These are phyloP conservation scores for Tulasnella sp. DNA, from an alignment of 768 basidiomycete genomes.

Conservation along the genomic window DNA sequence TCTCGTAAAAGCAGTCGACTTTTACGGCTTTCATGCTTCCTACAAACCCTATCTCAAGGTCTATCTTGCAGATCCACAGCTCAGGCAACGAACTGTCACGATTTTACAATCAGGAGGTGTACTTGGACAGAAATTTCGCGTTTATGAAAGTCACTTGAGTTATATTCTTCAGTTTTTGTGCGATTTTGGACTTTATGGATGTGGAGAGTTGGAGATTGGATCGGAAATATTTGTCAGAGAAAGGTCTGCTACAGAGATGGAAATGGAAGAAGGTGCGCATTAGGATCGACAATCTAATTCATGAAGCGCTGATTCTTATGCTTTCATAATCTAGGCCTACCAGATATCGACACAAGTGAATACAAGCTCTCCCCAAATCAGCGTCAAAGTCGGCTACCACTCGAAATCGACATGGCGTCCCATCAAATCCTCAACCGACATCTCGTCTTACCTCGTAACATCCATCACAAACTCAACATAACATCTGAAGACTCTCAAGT, in stretches of 20 bases:
- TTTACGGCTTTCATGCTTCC: slow-evolving; percentile 85
- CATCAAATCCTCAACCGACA: slow-evolving; percentile 80
- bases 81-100: slow-evolving; percentile 54
- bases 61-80: slow-evolving; percentile 52
- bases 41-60: slow-evolving; percentile 86
- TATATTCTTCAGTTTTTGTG: slow-evolving; percentile 85
- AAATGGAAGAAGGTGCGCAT: slow-evolving; percentile 24
- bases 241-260: slow-evolving; percentile 23
- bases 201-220: slow-evolving; percentile 69
- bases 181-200: slow-evolving; percentile 90
- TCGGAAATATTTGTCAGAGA: slow-evolving; percentile 34
- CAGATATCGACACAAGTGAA: slow-evolving; percentile 12
- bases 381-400: slow-evolving; percentile 36
- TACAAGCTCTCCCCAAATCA: slow-evolving; percentile 9
- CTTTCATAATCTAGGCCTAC: too few species aligned
- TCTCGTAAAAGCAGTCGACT: slow-evolving; percentile 86
- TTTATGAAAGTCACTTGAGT: slow-evolving; percentile 84
- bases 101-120: slow-evolving; percentile 74
- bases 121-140: slow-evolving; percentile 60
- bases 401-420: slow-evolving; percentile 76
- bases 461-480: slow-evolving; percentile 47
- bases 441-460: slow-evolving; percentile 44
- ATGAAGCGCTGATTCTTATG: background rate
- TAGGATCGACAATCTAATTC: slow-evolving; percentile 41
- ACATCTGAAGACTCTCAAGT: too few species aligned